phyloP scores from a whole-genome alignment of 1,284 basidiomycete genomes.

The Leccinum solheimii region DNA sequence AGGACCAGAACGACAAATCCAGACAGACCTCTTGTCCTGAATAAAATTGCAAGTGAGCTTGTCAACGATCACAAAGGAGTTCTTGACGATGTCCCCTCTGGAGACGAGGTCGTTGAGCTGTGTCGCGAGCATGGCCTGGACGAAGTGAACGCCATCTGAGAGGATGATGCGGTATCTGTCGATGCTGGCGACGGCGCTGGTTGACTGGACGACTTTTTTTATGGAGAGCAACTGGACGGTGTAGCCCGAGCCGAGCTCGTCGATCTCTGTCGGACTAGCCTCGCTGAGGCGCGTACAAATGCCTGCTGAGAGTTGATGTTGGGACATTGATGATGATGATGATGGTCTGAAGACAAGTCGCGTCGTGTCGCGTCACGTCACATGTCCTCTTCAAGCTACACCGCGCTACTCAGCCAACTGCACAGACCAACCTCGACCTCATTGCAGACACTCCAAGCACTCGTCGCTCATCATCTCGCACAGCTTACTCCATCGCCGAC shows the following conservation, averaged over 20 bases:
- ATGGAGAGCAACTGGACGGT: slow-evolving; percentile 81
- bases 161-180: slow-evolving; percentile 74
- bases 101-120: slow-evolving; percentile 83
- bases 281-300: slow-evolving; percentile 53
- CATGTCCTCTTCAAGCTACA: slow-evolving; percentile 39
- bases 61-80: slow-evolving; percentile 74
- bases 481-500: slow-evolving; percentile 55
- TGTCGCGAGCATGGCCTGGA: slow-evolving; percentile 95
- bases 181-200: slow-evolving; percentile 37
- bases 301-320: slow-evolving; percentile 51
- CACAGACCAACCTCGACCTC: slow-evolving; percentile 45
- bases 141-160: slow-evolving; percentile 80
- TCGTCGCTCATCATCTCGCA: slow-evolving; percentile 65
- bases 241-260: slow-evolving; percentile 57
- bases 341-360: slow-evolving; percentile 7
- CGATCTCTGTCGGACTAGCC: slow-evolving; percentile 49
- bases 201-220: slow-evolving; percentile 65
- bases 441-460: slow-evolving; percentile 50
- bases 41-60: slow-evolving; percentile 85
- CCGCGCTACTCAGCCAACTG: slow-evolving; percentile 57
- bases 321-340: slow-evolving; percentile 32
- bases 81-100: slow-evolving; percentile 66
- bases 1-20: slow-evolving; percentile 22
- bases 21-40: slow-evolving; percentile 72
- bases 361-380: slow-evolving; percentile 20